Evolutionary conservation across 2,329 filamentous ascomycete genomes (phyloP), one percentile per base, ranked within the genome.

Genomic region (Penicillium rolfsii): DNA sequence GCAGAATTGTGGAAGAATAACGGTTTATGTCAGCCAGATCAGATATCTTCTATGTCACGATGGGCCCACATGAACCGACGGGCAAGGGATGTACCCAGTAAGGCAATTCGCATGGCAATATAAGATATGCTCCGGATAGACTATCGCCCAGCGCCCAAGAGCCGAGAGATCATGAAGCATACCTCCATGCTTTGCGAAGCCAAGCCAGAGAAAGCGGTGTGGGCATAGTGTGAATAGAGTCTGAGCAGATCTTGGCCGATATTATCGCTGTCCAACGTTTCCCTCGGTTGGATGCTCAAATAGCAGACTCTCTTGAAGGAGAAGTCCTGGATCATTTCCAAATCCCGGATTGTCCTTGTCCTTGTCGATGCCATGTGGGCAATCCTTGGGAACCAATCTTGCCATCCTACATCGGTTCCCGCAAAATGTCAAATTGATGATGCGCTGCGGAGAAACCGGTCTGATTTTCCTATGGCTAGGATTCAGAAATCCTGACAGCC

Each of bases 361-460:
- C 46, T 46, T 58, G 64, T 60, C n/a, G 45, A 36, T 57, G 57
- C 57, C 61, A 64, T 61, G 59, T 65, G 60, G 60, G 45, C n/a
- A 33, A 40, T 26, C 11, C 43, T 38, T 35, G 38, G 38, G 28
- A 55, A 35, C 24, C 22, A 22, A n/a, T 30, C 30, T 36, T 28
- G 55, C 50, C 45, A 35, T 50, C 43, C 16, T 22, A 36, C 43
- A 40, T 28, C 9, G 33, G 59, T 57, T 56, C 46, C 55, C 56
- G 60, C 57, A 57, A 64, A 55, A 60, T 63, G 50, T 16, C 26
- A 57, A 36, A 16, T 28, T 55, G 24, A 45, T 11, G 16, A 57
- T 40, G 22, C n/a, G 26, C 46, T 28, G 59, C 58, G 55, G 55
- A 59, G 49, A 49, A 46, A 35, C 45, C 57, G 52, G 63, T 59